Conservation (phyloP, 805 yeast genomes). For the Wickerhamiella kazuoi region DNA sequence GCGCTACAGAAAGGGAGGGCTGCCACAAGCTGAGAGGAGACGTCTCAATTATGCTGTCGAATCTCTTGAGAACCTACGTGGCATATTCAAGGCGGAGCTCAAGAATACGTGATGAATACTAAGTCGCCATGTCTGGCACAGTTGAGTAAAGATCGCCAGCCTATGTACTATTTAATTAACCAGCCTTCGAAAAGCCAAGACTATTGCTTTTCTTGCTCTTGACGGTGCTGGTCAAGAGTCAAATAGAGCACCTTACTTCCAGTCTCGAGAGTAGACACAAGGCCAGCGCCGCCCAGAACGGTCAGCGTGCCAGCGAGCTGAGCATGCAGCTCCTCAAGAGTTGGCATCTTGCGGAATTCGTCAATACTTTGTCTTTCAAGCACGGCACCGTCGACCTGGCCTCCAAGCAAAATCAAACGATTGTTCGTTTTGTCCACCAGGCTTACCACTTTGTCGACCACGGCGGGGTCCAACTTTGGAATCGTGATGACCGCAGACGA, state of each 20-base stretch:
- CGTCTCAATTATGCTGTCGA: too few relatives aligned
- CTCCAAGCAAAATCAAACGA: slow-evolving; percentile 68
- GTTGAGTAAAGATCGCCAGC: too few relatives aligned
- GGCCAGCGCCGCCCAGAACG: slow-evolving; percentile 75
- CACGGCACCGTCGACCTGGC: slow-evolving; percentile 49
- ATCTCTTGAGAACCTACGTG: too few relatives aligned
- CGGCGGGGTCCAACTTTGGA: slow-evolving; percentile 50
- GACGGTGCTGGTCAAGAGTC: slow-evolving; percentile 49
- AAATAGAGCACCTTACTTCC: slow-evolving; percentile 52
- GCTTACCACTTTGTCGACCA: slow-evolving; percentile 44
- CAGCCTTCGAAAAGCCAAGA: neutral
- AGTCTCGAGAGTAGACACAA: slow-evolving; percentile 62
- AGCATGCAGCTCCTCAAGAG: slow-evolving; percentile 51
- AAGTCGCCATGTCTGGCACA: too few relatives aligned
- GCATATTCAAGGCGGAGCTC: too few relatives aligned
- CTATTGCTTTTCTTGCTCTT: slow-evolving; percentile 23
- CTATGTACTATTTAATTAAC: neutral
- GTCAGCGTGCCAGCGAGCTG: slow-evolving; percentile 73
- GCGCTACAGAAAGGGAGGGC: too few relatives aligned
- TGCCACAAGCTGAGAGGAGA: too few relatives aligned
- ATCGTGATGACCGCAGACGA: slow-evolving; percentile 71
- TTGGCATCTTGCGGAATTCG: slow-evolving; percentile 56
- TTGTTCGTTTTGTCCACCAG: slow-evolving; percentile 48
- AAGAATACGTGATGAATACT: too few relatives aligned
- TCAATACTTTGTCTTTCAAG: slow-evolving; percentile 36